Evolutionary conservation across 2,329 filamentous ascomycete species (phyloP).

Genomic region (Scorias spongiosa): DNA sequence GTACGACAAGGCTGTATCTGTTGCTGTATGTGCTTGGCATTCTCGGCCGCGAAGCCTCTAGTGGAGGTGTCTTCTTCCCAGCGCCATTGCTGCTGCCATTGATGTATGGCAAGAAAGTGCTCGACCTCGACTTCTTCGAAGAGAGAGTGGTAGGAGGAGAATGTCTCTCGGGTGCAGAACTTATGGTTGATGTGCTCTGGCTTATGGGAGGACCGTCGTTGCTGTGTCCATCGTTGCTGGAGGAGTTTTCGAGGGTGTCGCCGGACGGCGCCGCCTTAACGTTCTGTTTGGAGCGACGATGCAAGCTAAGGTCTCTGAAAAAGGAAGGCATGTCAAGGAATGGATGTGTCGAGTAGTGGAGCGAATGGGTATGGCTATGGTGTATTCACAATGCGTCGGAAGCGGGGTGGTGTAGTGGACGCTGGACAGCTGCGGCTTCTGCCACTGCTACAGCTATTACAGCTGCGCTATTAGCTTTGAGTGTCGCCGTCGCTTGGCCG

Average conservation of each 20-base stretch:
- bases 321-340: conserved; percentile 38
- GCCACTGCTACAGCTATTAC: no score
- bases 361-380: no score
- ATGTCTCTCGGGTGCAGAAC: conserved; percentile 47
- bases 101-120: conserved; percentile 44
- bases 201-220: conserved; percentile 39
- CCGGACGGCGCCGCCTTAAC: conserved; percentile 47
- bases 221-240: conserved; percentile 20
- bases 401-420: no score
- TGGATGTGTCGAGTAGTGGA: no score
- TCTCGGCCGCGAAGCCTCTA: conserved; percentile 10
- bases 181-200: conserved; percentile 46
- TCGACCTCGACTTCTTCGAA: conserved; percentile 45
- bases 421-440: no score
- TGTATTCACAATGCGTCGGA: no score
- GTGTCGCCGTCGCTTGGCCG: no score
- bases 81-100: conserved; percentile 26
- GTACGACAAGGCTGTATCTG: conserved; percentile 42
- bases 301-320: conserved; percentile 49
- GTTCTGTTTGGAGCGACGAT: conserved; percentile 60
- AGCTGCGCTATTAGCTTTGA: no score
- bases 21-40: conserved; percentile 25
- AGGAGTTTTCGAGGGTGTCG: conserved; percentile 27
- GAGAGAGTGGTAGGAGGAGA: conserved; percentile 62
- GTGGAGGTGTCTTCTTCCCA: conserved; percentile 25